These are phyloP conservation scores for Fusarium sp. DNA, from an alignment of 2,329 filamentous ascomycete genomes.

Conservation along the genomic window DNA sequence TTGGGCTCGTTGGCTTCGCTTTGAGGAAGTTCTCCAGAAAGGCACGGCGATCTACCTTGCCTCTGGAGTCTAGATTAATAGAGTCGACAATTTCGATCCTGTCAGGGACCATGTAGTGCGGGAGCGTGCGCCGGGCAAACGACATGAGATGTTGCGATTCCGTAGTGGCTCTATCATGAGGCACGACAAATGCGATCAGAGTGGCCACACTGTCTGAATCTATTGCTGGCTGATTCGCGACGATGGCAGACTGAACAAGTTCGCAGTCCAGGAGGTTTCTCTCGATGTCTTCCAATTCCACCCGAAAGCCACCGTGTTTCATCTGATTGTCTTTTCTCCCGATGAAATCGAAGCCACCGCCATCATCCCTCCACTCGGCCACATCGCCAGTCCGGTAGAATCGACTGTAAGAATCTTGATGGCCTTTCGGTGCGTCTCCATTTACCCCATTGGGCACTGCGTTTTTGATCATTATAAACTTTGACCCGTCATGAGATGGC, in stretches of 20 bases:
- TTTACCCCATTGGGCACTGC: accelerated
- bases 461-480: accelerated
- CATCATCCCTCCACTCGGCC: conserved; percentile 10
- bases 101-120: conserved; percentile 6
- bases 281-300: conserved; percentile 9
- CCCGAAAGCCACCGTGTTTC: conserved; percentile 2
- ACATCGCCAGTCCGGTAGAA: conserved; percentile 8
- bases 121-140: not conserved
- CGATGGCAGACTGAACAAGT: not conserved
- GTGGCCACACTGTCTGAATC: not conserved
- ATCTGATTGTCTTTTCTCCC: conserved; percentile 8
- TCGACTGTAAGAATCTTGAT: not conserved
- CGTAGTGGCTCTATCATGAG: not conserved
- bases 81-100: not conserved
- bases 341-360: conserved; percentile 1
- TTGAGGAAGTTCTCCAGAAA: not conserved
- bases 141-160: not conserved
- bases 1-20: not conserved
- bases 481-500: not conserved
- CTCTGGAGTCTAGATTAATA: not conserved
- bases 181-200: not conserved
- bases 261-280: not conserved
- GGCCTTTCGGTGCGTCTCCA: not conserved
- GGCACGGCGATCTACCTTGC: conserved; percentile 1
- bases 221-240: not conserved